A percentile compares a stretch with the other conserved stretches of the same genome.
Evolutionary conservation across 2,329 filamentous ascomycete genomes (phyloP).

Genomic region (Zymoseptoria crescenta): DNA sequence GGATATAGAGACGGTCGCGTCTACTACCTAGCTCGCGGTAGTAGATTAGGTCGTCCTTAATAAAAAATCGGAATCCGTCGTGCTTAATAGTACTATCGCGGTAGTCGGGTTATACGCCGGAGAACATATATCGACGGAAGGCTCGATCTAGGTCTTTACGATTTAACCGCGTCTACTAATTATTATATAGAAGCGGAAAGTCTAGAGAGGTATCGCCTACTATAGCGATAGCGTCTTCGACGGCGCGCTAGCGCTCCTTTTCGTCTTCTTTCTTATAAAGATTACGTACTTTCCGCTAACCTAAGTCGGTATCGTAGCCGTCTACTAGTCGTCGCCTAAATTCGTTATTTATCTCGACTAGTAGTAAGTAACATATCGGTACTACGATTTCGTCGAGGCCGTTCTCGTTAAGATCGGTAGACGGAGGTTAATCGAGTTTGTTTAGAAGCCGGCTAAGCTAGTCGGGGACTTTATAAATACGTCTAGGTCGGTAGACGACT

Average conservation of each 20-base stretch:
- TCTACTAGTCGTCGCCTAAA: background rate
- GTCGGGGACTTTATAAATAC: background rate
- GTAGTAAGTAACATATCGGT: background rate
- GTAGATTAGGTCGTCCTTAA: slow-evolving; percentile 1
- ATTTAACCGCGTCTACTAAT: too few species aligned
- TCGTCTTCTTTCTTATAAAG: background rate
- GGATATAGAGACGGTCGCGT: slow-evolving; percentile 1
- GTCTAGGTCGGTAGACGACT: background rate
- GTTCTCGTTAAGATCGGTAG: background rate
- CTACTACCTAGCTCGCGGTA: background rate
- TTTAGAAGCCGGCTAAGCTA: background rate
- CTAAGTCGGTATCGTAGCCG: background rate
- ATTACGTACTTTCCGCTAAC: background rate
- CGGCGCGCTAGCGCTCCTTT: background rate
- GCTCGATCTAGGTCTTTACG: too few species aligned
- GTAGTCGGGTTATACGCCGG: background rate
- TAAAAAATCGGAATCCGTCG: slow-evolving; percentile 1
- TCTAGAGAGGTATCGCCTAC: too few species aligned
- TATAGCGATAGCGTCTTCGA: too few species aligned
- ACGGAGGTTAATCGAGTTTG: background rate
- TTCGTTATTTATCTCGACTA: background rate
- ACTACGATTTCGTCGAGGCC: background rate
- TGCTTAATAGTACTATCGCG: background rate
- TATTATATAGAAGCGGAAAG: too few species aligned
- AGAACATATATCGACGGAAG: too few species aligned